A percentile compares a stretch with the other conserved stretches of the same genome.
Conservation (phyloP, 495 filamentous ascomycete genomes). For the Aspergillus bertholletiae region DNA sequence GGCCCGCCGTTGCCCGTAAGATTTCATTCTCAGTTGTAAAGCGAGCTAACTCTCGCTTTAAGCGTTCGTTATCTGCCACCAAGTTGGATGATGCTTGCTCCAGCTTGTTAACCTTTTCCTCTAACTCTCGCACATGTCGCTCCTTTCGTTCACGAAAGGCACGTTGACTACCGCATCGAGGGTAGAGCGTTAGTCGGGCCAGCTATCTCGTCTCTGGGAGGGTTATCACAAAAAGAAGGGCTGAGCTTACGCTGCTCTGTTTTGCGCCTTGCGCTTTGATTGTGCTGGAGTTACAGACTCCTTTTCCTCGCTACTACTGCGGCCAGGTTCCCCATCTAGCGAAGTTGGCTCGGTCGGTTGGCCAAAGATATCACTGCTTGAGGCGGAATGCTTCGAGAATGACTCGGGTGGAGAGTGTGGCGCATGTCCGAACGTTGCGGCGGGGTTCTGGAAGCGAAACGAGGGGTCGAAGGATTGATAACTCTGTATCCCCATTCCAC, state of each 20-base stretch:
- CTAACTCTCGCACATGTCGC: slow-evolving; percentile 86
- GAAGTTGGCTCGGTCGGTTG: slow-evolving; percentile 19
- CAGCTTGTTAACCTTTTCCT: slow-evolving; percentile 74
- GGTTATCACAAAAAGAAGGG: background rate
- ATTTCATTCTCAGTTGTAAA: slow-evolving; percentile 91
- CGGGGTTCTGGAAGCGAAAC: slow-evolving; percentile 31
- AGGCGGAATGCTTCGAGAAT: slow-evolving; percentile 36
- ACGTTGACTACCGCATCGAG: slow-evolving; percentile 62
- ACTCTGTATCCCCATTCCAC: slow-evolving; percentile 13
- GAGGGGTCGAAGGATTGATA: slow-evolving; percentile 39
- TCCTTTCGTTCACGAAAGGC: slow-evolving; percentile 98
- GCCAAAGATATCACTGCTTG: slow-evolving; percentile 25
- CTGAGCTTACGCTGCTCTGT: slow-evolving; percentile 83
- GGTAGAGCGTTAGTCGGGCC: background rate
- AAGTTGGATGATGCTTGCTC: slow-evolving; percentile 55
- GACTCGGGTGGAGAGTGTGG: slow-evolving; percentile 47
- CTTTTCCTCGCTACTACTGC: slow-evolving; percentile 62
- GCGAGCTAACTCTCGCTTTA: slow-evolving; percentile 76
- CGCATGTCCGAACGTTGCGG: slow-evolving; percentile 23
- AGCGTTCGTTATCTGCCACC: slow-evolving; percentile 73
- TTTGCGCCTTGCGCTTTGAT: slow-evolving; percentile 88
- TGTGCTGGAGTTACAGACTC: slow-evolving; percentile 74
- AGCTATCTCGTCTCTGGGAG: too few species aligned
- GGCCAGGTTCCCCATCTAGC: slow-evolving; percentile 29
- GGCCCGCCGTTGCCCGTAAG: slow-evolving; percentile 67